These are phyloP conservation scores for Pythium apleroticum DNA, from an alignment of 352 stramenopile genomes.

Conservation along the genomic window DNA sequence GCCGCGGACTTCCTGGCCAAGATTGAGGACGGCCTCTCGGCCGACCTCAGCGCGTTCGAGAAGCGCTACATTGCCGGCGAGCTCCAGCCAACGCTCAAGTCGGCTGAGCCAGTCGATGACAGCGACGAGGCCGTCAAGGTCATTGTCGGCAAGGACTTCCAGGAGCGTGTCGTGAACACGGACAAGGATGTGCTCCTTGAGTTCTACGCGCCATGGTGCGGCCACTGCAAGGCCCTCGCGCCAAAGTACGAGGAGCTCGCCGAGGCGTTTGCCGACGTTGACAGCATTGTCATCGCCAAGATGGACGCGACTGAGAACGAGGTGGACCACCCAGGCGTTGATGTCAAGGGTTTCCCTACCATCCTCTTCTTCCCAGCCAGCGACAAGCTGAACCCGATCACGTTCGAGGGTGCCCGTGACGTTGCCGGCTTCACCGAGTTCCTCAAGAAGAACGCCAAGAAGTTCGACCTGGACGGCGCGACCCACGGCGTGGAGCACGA, in stretches of 20 bases:
- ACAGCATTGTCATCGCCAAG: conserved; percentile 94
- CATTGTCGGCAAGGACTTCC: conserved; percentile 92
- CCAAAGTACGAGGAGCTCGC: conserved; percentile 91
- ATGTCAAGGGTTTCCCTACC: conserved; percentile 94
- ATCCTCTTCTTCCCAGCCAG: conserved; percentile 94
- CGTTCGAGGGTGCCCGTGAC: conserved; percentile 84
- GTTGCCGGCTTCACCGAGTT: conserved; percentile 85
- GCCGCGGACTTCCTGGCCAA: conserved; percentile 73
- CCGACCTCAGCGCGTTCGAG: conserved; percentile 75
- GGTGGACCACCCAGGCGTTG: conserved; percentile 88
- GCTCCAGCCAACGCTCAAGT: conserved; percentile 91
- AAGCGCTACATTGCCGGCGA: conserved; percentile 84
- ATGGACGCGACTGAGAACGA: conserved; percentile 96
- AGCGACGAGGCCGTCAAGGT: conserved; percentile 89
- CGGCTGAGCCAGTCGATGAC: conserved; percentile 88
- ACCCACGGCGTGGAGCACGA: conserved; percentile 65
- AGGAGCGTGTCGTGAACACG: conserved; percentile 85
- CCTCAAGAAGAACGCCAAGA: conserved; percentile 87
- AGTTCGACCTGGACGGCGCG: conserved; percentile 70
- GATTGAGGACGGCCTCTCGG: conserved; percentile 43
- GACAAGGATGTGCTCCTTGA: conserved; percentile 87
- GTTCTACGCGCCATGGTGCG: conserved; percentile 84
- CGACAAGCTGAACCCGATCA: conserved; percentile 83
- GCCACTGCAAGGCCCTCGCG: conserved; percentile 83
- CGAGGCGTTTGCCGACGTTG: conserved; percentile 85